phyloP scores from a whole-genome alignment of 768 basidiomycete species.

The Tulasnella sp. region DNA sequence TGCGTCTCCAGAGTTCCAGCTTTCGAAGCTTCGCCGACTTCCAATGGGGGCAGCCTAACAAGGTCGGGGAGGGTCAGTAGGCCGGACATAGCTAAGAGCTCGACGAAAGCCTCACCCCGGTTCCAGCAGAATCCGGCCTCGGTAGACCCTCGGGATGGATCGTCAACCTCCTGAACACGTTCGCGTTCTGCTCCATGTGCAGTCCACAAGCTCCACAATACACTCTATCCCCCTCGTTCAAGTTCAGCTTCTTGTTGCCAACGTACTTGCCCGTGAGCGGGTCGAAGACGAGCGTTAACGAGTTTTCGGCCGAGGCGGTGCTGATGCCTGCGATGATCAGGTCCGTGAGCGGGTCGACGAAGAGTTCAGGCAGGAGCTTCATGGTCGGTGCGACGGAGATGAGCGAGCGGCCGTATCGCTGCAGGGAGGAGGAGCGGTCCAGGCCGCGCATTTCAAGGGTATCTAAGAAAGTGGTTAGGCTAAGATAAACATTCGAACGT shows the following conservation, averaged over 20 bases:
- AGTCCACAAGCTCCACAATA: neutral
- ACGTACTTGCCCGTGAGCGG: neutral
- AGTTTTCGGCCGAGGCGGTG: conserved; percentile 1
- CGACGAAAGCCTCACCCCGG: neutral
- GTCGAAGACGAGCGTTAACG: neutral
- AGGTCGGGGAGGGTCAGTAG: neutral
- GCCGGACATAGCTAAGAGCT: too few species aligned
- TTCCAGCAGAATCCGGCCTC: neutral
- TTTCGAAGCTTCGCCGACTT: neutral
- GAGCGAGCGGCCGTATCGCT: neutral
- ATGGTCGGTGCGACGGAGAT: conserved; percentile 1
- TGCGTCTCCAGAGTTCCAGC: neutral
- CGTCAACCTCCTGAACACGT: neutral
- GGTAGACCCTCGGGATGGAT: conserved; percentile 3
- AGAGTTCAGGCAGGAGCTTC: conserved; percentile 1
- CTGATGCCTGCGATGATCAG: neutral
- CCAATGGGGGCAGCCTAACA: neutral
- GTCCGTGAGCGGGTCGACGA: neutral
- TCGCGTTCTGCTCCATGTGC: conserved; percentile 10
- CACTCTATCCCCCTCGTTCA: neutral
- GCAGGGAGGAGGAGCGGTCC: neutral
- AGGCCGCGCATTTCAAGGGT: neutral
- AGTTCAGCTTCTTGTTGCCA: neutral
- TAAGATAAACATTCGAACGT: neutral
- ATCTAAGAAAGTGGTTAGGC: neutral